These are phyloP conservation scores for Trypanosoma boissoni DNA, from an alignment of 208 protist genomes.

Conservation along the genomic window DNA sequence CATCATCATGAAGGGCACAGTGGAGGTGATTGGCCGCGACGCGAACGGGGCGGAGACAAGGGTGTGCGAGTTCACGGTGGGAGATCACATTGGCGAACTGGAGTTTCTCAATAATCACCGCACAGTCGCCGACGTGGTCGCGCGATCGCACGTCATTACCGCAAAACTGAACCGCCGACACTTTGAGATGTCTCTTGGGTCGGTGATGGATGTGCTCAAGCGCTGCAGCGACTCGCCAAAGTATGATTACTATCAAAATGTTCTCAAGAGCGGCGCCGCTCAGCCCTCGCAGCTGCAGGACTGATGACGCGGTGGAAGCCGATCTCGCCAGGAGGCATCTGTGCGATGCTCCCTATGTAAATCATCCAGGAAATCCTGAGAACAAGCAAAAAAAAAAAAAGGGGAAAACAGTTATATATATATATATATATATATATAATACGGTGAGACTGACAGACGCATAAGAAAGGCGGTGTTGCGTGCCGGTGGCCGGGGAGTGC, in stretches of 20 bases:
- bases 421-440: no score
- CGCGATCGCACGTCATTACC: slow-evolving; percentile 73
- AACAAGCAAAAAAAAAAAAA: slow-evolving; percentile 28
- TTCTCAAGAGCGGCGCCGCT: slow-evolving; percentile 42
- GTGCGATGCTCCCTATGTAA: no score
- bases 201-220: slow-evolving; percentile 88
- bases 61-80: slow-evolving; percentile 82
- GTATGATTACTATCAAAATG: slow-evolving; percentile 91
- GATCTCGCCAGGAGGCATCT: neutral
- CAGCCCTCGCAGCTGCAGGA: neutral
- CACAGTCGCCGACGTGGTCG: slow-evolving; percentile 79
- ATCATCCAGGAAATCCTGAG: no score
- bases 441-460: no score
- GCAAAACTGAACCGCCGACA: slow-evolving; percentile 89
- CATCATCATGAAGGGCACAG: slow-evolving; percentile 84
- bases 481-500: no score
- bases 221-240: slow-evolving; percentile 66
- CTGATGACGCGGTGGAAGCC: neutral
- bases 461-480: no score
- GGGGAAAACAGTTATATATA: neutral
- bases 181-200: slow-evolving; percentile 92
- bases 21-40: slow-evolving; percentile 87
- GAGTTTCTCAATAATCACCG: slow-evolving; percentile 91
- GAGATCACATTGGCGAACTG: slow-evolving; percentile 87
- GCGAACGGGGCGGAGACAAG: slow-evolving; percentile 51